Conservation (phyloP, 768 basidiomycete genomes). For the Trametes elegans region DNA sequence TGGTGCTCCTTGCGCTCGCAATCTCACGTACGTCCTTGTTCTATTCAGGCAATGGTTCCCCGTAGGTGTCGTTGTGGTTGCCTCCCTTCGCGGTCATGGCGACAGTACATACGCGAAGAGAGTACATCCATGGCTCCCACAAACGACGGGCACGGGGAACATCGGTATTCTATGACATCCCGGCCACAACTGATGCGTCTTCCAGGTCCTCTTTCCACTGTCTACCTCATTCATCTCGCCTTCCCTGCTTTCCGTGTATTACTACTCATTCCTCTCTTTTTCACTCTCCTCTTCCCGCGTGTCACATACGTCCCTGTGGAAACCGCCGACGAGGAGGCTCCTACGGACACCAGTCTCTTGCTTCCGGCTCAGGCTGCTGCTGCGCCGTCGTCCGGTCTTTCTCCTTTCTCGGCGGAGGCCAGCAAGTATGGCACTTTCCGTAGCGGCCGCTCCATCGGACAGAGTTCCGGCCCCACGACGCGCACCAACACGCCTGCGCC, state of each 20-base stretch:
- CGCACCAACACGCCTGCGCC: slow-evolving; percentile 42
- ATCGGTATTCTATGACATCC: no score
- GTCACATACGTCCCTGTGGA: slow-evolving; percentile 57
- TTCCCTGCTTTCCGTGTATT: slow-evolving; percentile 68
- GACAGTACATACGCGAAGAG: no score
- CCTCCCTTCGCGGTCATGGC: no score
- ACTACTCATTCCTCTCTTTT: slow-evolving; percentile 57
- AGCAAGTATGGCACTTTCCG: slow-evolving; percentile 80
- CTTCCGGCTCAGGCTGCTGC: slow-evolving; percentile 48
- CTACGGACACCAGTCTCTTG: slow-evolving; percentile 53
- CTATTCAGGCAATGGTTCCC: background rate
- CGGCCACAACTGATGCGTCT: background rate
- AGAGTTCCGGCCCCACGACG: slow-evolving; percentile 53
- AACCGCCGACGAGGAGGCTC: slow-evolving; percentile 34
- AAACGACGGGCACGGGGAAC: no score
- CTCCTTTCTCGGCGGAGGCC: slow-evolving; percentile 40
- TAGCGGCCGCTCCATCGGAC: slow-evolving; percentile 45
- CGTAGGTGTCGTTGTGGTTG: no score
- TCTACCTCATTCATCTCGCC: slow-evolving; percentile 45
- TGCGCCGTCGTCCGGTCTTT: slow-evolving; percentile 50
- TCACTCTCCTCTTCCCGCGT: slow-evolving; percentile 61
- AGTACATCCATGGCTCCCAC: no score
- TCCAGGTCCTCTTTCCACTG: slow-evolving; percentile 32
- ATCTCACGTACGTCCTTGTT: slow-evolving; percentile 8
- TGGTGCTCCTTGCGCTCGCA: slow-evolving; percentile 39